Evolutionary conservation across 2,329 filamentous ascomycete genomes (phyloP).

Genomic region (Sphaceloma murrayae): DNA sequence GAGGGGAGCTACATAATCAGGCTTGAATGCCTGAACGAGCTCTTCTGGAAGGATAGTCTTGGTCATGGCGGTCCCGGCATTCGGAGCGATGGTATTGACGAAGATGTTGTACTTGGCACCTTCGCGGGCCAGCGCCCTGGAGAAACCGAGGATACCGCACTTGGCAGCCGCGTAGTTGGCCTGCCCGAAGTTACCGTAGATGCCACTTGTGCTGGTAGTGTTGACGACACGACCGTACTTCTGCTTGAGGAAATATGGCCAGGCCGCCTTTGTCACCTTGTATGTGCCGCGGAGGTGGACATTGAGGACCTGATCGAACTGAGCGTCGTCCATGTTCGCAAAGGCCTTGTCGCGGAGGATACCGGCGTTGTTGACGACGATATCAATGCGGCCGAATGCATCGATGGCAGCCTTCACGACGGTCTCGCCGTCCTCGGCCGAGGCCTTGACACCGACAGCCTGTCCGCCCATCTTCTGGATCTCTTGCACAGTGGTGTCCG

Average conservation of each 20-base stretch:
- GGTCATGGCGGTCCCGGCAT: constrained; percentile 93
- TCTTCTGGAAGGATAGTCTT: constrained; percentile 90
- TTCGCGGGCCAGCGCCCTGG: constrained; percentile 82
- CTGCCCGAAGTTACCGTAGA: constrained; percentile 98
- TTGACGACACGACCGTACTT: constrained; percentile 97
- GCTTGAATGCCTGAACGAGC: constrained; percentile 98
- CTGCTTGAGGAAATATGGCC: constrained; percentile 96
- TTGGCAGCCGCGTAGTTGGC: constrained; percentile 79
- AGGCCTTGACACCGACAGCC: constrained; percentile 86
- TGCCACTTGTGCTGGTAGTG: constrained; percentile 92
- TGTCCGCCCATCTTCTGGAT: constrained; percentile 84
- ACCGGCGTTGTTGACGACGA: constrained; percentile 95
- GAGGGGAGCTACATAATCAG: constrained; percentile 91
- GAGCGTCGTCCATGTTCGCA: constrained; percentile 87
- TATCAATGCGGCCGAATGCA: constrained; percentile 84
- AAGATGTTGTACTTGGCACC: constrained; percentile 96
- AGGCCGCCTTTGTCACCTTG: constrained; percentile 93
- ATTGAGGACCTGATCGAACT: constrained; percentile 86
- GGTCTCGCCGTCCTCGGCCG: constrained; percentile 80
- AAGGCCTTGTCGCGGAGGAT: constrained; percentile 98
- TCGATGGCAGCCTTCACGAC: constrained; percentile 93
- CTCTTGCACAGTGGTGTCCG: constrained; percentile 81
- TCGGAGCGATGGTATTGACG: constrained; percentile 96
- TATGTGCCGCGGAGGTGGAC: constrained; percentile 93
- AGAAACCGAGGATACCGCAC: constrained; percentile 83